Evolutionary conservation across 2,329 filamentous ascomycete species (phyloP).

Genomic region (Verticillium isaacii): DNA sequence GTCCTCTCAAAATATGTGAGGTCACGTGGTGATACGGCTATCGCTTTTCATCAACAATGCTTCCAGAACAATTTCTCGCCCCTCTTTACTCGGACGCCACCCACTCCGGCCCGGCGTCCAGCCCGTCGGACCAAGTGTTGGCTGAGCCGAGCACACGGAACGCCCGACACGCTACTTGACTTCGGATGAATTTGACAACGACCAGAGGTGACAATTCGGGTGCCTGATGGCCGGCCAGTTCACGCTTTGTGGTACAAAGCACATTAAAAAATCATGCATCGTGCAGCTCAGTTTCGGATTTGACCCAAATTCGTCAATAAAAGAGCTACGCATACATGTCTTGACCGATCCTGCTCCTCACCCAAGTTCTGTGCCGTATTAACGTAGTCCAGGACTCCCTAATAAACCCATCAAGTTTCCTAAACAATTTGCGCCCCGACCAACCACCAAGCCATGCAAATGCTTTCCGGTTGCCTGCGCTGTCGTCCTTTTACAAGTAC

Average conservation of each 20-base stretch:
- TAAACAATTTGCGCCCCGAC: slow-evolving; percentile 1
- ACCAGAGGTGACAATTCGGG: neutral
- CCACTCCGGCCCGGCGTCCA: neutral
- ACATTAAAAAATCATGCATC: too few species aligned
- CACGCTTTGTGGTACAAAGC: neutral
- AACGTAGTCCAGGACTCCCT: neutral
- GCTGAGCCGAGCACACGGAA: neutral
- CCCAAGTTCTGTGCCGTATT: neutral
- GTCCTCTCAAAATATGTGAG: neutral
- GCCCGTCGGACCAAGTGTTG: too few species aligned
- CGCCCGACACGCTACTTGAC: neutral
- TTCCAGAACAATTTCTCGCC: neutral
- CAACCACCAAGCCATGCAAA: slow-evolving; percentile 2
- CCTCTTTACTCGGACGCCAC: neutral
- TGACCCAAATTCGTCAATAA: neutral
- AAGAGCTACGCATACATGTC: neutral
- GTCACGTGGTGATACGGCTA: neutral
- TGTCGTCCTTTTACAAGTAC: neutral
- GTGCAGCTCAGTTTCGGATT: too few species aligned
- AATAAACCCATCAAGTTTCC: neutral
- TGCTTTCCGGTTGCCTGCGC: neutral
- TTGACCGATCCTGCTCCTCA: neutral
- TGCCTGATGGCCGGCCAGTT: neutral
- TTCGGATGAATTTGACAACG: neutral
- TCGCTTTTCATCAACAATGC: neutral